Evolutionary conservation across 768 basidiomycete genomes (phyloP).

Genomic region (Amanita jacksonii): DNA sequence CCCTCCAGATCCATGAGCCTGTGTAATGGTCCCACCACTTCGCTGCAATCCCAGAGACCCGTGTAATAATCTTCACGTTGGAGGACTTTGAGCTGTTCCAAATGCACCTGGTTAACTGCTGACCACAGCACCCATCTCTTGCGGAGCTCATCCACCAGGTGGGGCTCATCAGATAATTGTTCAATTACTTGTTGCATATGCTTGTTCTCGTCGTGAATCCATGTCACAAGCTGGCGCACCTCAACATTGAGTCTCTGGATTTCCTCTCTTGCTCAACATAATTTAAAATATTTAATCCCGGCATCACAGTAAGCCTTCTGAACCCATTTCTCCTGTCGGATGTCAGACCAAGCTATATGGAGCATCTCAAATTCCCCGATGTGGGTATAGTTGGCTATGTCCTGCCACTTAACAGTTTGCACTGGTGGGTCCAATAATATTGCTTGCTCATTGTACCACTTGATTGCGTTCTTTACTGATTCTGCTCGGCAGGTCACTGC

Average conservation of each 20-base stretch:
- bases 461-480: conserved; percentile 3
- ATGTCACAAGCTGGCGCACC: conserved; percentile 9
- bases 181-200: neutral
- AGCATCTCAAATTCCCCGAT: conserved; percentile 12
- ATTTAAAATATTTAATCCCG: conserved; percentile 8
- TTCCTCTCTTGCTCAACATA: conserved; percentile 12
- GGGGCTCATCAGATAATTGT: neutral
- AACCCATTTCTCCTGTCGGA: neutral
- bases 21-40: neutral
- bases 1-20: no score
- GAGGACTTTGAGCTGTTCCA: conserved; percentile 2
- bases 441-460: conserved; percentile 1
- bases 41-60: neutral
- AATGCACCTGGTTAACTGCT: conserved; percentile 4
- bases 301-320: neutral
- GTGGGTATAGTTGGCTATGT: conserved; percentile 12
- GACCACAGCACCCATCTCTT: conserved; percentile 2
- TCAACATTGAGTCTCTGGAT: conserved; percentile 12
- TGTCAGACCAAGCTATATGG: neutral
- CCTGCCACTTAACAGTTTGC: conserved; percentile 7
- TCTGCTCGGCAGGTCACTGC: conserved; percentile 7
- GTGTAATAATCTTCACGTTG: neutral
- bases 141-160: conserved; percentile 6
- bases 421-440: neutral
- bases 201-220: conserved; percentile 9